Conservation (phyloP, 805 yeast genomes). For the Nakazawaea wickerhamii region DNA sequence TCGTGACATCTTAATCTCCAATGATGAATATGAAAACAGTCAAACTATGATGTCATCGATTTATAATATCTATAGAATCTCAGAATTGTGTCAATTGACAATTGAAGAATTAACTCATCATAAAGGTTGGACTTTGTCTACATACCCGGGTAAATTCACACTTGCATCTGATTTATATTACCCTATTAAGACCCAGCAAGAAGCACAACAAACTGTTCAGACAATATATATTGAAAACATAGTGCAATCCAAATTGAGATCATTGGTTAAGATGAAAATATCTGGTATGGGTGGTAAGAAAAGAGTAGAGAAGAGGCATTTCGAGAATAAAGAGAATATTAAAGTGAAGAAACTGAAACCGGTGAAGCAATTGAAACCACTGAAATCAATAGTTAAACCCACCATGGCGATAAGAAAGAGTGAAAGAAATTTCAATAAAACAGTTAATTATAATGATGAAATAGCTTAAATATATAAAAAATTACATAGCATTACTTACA, state of each 20-base stretch:
- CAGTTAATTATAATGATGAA: conserved; percentile 30
- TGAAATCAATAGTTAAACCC: too few species aligned
- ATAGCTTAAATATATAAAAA: background rate
- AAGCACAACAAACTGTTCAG: conserved; percentile 52
- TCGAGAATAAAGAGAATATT: conserved; percentile 16
- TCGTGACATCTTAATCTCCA: conserved; percentile 47
- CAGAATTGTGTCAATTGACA: conserved; percentile 69
- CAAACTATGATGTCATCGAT: too few species aligned
- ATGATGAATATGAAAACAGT: conserved; percentile 26
- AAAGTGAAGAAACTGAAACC: conserved; percentile 2
- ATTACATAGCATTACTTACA: conserved; percentile 30
- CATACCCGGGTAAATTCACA: conserved; percentile 77
- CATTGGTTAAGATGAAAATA: conserved; percentile 23
- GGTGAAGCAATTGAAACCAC: conserved; percentile 13
- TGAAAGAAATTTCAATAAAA: conserved; percentile 16
- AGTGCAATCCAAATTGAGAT: conserved; percentile 32
- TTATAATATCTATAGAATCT: conserved; percentile 50
- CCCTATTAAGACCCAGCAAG: conserved; percentile 51
- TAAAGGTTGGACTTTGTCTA: conserved; percentile 60
- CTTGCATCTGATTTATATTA: conserved; percentile 65
- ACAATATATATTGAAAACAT: conserved; percentile 51
- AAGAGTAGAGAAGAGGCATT: background rate
- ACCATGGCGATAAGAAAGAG: conserved; percentile 7
- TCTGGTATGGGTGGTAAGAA: background rate
- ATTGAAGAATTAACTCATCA: conserved; percentile 52